phyloP scores from a whole-genome alignment of 2,329 filamentous ascomycete genomes.

The Cadophora luteo-olivacea region DNA sequence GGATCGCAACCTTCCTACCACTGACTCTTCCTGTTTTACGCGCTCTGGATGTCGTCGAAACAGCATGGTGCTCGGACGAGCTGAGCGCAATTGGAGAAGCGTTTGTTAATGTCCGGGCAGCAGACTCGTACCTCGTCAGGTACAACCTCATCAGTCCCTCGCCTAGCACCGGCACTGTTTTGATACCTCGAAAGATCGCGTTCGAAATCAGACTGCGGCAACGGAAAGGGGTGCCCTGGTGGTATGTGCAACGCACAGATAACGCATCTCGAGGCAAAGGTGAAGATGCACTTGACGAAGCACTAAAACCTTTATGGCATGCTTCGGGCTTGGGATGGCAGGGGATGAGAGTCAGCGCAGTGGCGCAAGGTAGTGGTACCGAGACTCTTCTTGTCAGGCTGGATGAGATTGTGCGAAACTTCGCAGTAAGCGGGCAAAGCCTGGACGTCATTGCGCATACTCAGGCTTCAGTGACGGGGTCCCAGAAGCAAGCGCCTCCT shows the following conservation, averaged over 20 bases:
- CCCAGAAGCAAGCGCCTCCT: conserved; percentile 20
- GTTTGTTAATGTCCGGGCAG: conserved; percentile 57
- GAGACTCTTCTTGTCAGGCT: conserved; percentile 44
- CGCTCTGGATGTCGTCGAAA: conserved; percentile 66
- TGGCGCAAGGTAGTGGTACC: conserved; percentile 50
- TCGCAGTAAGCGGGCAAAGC: conserved; percentile 23
- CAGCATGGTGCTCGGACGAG: conserved; percentile 51
- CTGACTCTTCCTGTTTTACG: conserved; percentile 69
- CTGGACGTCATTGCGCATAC: background rate
- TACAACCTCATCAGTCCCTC: conserved; percentile 51
- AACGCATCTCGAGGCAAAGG: conserved; percentile 37
- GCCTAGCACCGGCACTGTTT: conserved; percentile 36
- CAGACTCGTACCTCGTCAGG: conserved; percentile 64
- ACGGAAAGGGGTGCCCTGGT: conserved; percentile 52
- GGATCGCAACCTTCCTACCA: conserved; percentile 61
- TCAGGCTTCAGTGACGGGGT: conserved; percentile 3
- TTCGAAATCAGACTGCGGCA: conserved; percentile 59
- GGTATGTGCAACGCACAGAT: conserved; percentile 40
- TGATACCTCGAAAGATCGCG: conserved; percentile 48
- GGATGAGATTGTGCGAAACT: conserved; percentile 37
- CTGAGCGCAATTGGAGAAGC: conserved; percentile 53
- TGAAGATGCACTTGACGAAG: conserved; percentile 46
- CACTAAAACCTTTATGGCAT: conserved; percentile 55
- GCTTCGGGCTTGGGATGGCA: conserved; percentile 53
- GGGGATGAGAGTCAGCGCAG: conserved; percentile 56